Evolutionary conservation across 768 basidiomycete genomes (phyloP), one percentile per base, ranked within the genome.

Genomic region (Leccinum subgranulosum): DNA sequence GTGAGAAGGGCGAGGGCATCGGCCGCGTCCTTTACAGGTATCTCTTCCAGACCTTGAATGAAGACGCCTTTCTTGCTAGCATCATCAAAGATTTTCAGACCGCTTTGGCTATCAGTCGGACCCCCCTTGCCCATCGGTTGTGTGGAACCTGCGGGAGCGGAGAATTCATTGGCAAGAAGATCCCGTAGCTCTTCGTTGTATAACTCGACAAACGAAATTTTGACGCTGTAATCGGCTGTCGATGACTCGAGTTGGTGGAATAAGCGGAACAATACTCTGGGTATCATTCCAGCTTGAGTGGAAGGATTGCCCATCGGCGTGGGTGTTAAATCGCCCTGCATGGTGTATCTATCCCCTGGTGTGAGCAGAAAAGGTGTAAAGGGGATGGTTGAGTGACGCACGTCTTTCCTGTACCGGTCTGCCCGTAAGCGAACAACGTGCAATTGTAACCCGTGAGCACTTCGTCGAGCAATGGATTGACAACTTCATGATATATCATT

Each of bases 401-500:
- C 93, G 97, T 98, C 77, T 99, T 99, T 21, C 97, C 97, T 0
- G 97, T 98, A 1, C 97, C 97, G 0, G 97, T 98, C 73, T 98
- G 97, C 2, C 97, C 97, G 69, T 99, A 99, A 4, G 95, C 95
- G 74, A 98, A 98, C 21, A 99, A 78, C 0, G 93, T 96, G 69
- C 96, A 98, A 68, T 98, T 98, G 77, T 97, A 99, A 6, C 97
- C 97, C 72, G 83, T 78, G 39, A 98, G 74, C n/a, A 98, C 95
- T 70, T 99, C 92, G 49, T 92, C 86, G 51, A 99, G 77, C 82
- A 98, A 90, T 0, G 94, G 94, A 60, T 83, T 82, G 43, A 98
- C 96, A 41, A 98, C 96, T 53, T 97, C 90, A 55, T 92, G 84
- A 71, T 96, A 99, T 11, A 99, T 82, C 82, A 92, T 83, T 21